These are phyloP conservation scores for Aegilops longissima DNA, from an alignment of 176 grass and related monocot genomes.

Conservation along the genomic window DNA sequence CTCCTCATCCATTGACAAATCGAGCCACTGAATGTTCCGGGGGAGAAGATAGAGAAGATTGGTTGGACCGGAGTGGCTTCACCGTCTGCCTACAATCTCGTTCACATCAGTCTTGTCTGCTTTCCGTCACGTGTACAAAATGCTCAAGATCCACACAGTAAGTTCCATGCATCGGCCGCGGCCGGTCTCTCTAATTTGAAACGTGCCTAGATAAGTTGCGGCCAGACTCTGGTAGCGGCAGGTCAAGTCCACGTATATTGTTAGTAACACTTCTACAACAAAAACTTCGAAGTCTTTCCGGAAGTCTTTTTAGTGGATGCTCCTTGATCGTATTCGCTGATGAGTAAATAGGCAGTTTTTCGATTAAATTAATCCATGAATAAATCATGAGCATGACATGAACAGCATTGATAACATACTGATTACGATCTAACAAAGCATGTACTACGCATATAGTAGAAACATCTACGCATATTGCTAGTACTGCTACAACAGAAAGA, in stretches of 20 bases:
- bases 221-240: background rate
- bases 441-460: too few species aligned
- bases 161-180: background rate
- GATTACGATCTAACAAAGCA: too few species aligned
- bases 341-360: too few species aligned
- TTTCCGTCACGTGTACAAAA: background rate
- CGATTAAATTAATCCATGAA: too few species aligned
- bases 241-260: background rate
- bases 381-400: too few species aligned
- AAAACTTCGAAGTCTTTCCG: background rate
- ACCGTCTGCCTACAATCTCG: background rate
- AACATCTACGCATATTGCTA: too few species aligned
- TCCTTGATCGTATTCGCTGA: too few species aligned
- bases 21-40: background rate
- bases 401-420: too few species aligned
- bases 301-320: background rate
- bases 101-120: background rate
- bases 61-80: background rate
- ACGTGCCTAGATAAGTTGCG: background rate
- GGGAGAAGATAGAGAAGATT: background rate
- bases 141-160: background rate
- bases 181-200: background rate
- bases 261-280: too few species aligned
- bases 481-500: too few species aligned
- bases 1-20: background rate